Evolutionary conservation across 495 filamentous ascomycete genomes (phyloP).

Genomic region (Penicillium samsonianum): DNA sequence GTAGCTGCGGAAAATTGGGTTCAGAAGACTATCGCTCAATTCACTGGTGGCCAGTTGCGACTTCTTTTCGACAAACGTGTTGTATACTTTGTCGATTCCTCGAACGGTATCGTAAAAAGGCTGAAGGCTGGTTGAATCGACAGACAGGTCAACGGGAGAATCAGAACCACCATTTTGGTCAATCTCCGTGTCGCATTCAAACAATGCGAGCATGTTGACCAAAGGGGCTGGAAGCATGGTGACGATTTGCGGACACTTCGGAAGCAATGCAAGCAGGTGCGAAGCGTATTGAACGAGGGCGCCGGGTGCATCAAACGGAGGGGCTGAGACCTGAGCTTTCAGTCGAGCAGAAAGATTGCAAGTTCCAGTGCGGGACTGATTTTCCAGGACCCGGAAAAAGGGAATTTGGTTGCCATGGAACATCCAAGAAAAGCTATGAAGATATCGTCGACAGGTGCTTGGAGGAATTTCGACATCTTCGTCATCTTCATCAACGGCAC

Average conservation of each 20-base stretch:
- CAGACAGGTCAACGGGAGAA: conserved; percentile 17
- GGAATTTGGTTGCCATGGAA: conserved; percentile 36
- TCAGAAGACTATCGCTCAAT: conserved; percentile 34
- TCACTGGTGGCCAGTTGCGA: conserved; percentile 41
- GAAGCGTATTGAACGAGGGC: conserved; percentile 1
- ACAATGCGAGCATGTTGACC: background rate
- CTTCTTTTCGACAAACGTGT: conserved; percentile 43
- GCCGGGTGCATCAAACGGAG: conserved; percentile 27
- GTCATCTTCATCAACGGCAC: conserved; percentile 24
- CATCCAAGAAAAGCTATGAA: conserved; percentile 33
- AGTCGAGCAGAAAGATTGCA: conserved; percentile 30
- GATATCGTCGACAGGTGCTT: conserved; percentile 31
- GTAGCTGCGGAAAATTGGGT: conserved; percentile 30
- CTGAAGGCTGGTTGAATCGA: conserved; percentile 23
- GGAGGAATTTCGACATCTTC: conserved; percentile 29
- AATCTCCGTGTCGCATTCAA: background rate
- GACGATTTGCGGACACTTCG: background rate
- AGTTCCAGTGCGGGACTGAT: conserved; percentile 24
- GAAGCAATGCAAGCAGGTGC: background rate
- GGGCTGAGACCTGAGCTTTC: conserved; percentile 29
- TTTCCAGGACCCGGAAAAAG: conserved; percentile 33
- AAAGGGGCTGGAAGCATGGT: background rate
- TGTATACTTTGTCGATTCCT: conserved; percentile 36
- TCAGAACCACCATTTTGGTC: background rate
- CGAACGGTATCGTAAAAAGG: conserved; percentile 32